Conservation (phyloP, 345 rosid genomes). For the Eucalyptus sp. region DNA sequence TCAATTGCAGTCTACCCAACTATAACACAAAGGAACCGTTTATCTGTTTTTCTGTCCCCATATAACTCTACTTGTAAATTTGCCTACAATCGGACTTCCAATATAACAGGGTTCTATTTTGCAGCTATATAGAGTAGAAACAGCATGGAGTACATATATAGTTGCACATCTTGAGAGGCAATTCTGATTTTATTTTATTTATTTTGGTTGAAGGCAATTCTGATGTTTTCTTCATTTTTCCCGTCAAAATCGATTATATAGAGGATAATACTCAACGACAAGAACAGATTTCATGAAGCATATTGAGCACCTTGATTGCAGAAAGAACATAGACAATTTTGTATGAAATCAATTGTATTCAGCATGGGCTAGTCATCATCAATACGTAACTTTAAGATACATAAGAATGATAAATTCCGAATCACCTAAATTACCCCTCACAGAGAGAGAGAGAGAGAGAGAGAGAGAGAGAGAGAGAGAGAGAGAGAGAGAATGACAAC, state of each 20-base stretch:
- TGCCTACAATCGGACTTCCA: neutral
- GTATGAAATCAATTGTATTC: neutral
- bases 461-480: neutral
- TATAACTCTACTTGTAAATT: neutral
- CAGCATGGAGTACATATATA: neutral
- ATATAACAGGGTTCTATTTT: neutral
- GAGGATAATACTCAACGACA: neutral
- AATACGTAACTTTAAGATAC: neutral
- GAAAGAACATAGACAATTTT: neutral
- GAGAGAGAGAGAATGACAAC: neutral
- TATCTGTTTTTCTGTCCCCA: neutral
- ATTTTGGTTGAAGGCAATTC: neutral
- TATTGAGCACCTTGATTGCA: neutral
- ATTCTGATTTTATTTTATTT: neutral
- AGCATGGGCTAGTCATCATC: neutral
- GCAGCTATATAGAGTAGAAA: neutral
- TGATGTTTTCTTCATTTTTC: neutral
- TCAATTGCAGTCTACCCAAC: neutral
- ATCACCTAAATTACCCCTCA: neutral
- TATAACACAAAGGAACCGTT: neutral
- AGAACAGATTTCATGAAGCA: neutral
- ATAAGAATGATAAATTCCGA: neutral
- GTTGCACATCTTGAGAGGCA: neutral
- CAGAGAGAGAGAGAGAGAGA: neutral
- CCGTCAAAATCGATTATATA: neutral